Conservation (phyloP, 331 rosid species). For the Quercus lobata region DNA sequence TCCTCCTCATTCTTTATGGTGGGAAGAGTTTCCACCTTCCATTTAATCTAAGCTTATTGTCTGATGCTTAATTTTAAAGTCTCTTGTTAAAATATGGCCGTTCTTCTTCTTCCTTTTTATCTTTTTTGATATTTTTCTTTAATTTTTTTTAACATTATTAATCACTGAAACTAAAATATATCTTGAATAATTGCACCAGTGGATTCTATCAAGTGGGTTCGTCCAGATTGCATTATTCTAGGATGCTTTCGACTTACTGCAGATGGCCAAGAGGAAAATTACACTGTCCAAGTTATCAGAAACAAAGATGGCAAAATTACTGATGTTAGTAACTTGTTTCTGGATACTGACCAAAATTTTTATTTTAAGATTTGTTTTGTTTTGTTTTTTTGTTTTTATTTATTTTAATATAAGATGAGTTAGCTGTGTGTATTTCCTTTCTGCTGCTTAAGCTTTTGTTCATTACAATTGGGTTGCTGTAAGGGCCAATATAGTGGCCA, state of each 20-base stretch:
- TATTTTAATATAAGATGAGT: neutral
- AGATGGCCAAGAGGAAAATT: slow-evolving; percentile 73
- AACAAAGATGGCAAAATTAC: slow-evolving; percentile 59
- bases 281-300: slow-evolving; percentile 73
- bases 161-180: slow-evolving; percentile 31
- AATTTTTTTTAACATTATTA: neutral
- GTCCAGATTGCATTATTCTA: slow-evolving; percentile 70
- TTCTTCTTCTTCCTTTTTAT: neutral
- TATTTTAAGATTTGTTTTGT: neutral
- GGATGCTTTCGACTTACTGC: slow-evolving; percentile 83
- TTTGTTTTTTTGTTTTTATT: neutral
- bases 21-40: neutral
- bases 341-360: neutral
- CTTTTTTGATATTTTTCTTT: neutral
- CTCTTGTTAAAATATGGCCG: neutral
- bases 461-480: neutral
- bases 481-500: neutral
- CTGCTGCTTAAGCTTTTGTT: neutral
- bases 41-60: too few species aligned
- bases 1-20: neutral
- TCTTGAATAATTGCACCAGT: slow-evolving; percentile 49
- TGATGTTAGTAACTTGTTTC: slow-evolving; percentile 49
- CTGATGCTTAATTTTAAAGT: neutral
- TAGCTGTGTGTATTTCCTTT: slow-evolving; percentile 4
- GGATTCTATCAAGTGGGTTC: slow-evolving; percentile 88